These are phyloP conservation scores for Dipteronia dyeriana DNA, from an alignment of 345 rosid genomes.

Conservation along the genomic window DNA sequence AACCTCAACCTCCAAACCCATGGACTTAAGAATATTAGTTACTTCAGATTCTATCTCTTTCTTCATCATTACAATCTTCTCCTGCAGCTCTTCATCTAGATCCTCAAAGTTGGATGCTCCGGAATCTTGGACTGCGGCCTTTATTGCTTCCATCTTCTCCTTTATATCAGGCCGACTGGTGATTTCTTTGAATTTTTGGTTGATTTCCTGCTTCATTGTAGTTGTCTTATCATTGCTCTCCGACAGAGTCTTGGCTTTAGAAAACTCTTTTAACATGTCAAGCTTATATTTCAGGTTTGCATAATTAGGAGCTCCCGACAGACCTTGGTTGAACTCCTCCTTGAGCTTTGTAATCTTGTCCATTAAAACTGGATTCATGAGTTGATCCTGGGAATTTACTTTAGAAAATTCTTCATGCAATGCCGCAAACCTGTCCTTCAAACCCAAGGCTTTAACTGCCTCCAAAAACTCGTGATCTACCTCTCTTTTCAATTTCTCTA, in stretches of 20 bases:
- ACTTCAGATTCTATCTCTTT: constrained; percentile 58
- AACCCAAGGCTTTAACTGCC: constrained; percentile 63
- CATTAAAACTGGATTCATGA: constrained; percentile 53
- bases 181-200: constrained; percentile 61
- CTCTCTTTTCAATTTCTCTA: constrained; percentile 66
- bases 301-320: constrained; percentile 63
- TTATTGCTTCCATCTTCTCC: constrained; percentile 64
- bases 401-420: constrained; percentile 54
- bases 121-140: constrained; percentile 49
- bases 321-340: constrained; percentile 53
- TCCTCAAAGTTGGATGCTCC: constrained; percentile 60
- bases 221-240: constrained; percentile 36
- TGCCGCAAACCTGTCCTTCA: constrained; percentile 47
- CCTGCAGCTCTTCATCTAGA: constrained; percentile 55
- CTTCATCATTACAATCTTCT: constrained; percentile 47
- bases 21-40: constrained; percentile 46
- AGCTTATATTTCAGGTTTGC: constrained; percentile 62
- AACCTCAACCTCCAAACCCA: constrained; percentile 57
- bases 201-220: constrained; percentile 48
- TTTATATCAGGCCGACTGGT: constrained; percentile 54
- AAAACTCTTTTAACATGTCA: constrained; percentile 68
- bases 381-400: constrained; percentile 54
- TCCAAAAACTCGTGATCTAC: constrained; percentile 69
- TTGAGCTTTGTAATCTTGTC: constrained; percentile 69
- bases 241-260: constrained; percentile 52